Percentiles rank a stretch among this genome's conserved stretches.
phyloP scores from a whole-genome alignment of 2,329 filamentous ascomycete species.

The Trichophyton benhamiae region DNA sequence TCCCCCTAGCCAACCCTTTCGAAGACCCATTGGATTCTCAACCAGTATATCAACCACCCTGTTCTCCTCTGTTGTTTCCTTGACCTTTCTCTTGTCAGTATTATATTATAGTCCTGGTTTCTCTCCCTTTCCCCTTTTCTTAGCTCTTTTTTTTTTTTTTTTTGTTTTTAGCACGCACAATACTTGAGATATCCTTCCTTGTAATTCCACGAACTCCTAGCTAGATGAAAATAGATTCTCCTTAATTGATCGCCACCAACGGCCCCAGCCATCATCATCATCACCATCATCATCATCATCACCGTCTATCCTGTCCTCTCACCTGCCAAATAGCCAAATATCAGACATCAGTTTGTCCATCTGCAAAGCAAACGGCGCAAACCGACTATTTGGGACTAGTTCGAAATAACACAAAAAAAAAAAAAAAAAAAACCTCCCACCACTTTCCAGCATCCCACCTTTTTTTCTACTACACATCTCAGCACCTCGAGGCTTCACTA shows the following conservation, averaged over 20 bases:
- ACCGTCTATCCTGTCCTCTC: too few relatives aligned
- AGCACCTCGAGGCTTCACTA: not conserved
- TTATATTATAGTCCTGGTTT: too few relatives aligned
- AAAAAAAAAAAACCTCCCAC: not conserved
- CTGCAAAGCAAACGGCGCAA: not conserved
- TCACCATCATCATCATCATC: too few relatives aligned
- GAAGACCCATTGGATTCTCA: too few relatives aligned
- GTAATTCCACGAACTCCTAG: constrained; percentile 1
- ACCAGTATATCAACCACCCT: too few relatives aligned
- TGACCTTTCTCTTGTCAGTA: too few relatives aligned
- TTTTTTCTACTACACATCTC: not conserved
- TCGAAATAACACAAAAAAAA: not conserved
- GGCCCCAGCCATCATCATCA: too few relatives aligned
- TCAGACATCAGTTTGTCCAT: not conserved
- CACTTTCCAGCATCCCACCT: not conserved
- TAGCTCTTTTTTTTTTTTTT: not conserved
- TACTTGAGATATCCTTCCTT: not conserved
- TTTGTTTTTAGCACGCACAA: not conserved
- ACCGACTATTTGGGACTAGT: not conserved
- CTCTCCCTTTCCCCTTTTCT: too few relatives aligned
- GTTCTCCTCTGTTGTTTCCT: too few relatives aligned
- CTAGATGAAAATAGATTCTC: constrained; percentile 1
- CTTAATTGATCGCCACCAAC: not conserved
- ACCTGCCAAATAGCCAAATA: not conserved
- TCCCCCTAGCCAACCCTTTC: not conserved